Base-by-base conservation (phyloP, 2,329 filamentous ascomycete species). In the Trichoderma arundinaceum region DNA sequence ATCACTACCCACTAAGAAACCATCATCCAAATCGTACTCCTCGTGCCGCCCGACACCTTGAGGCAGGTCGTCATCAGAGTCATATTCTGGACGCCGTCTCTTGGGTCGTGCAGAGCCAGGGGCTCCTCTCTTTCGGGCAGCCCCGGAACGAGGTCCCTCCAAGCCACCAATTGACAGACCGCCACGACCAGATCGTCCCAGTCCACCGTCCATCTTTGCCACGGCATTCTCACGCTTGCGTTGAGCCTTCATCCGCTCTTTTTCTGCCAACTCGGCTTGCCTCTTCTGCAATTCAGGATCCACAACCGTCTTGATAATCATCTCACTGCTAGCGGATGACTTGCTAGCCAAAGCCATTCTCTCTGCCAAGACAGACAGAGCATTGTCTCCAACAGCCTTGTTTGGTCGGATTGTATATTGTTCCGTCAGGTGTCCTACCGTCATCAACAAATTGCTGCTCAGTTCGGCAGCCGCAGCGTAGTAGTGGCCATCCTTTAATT, bases 11-110 rank as follows among this genome's bases (percentile, higher is more conserved):
- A 90, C 91, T 64, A 94, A 85, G 74, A 94, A 94, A 65, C 90
- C 91, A 72, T 94, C 91, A 39, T 90, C 90, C 74, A 90, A 84
- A 68, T 94, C 91, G 74, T 94, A 94, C 69, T 92, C 90, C 69
- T 94, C 90, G 67, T 89, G 84, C 60, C 86, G 85, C 38, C 84
- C 83, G 52, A 81, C 81, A 38, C 87, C 86, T 43, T 85, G 83
- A 15, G 87, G 86, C 41, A 88, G 81, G 66, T 91, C 90, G 70
- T 92, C 90, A 71, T 93, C 91, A 8, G 92, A 92, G 72, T 94
- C 90, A 67, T 92, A 91, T 70, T 91, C 90, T 66, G 83, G 81
- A 44, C 83, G 81, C 38, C 82, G 81, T 72, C 83, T 81, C 77
- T 85, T 86, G 52, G 80, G 77, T 68, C 84, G 84, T 35, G 79